Evolutionary conservation across 352 stramenopile genomes (phyloP).

Genomic region (Globisporangium mamillatum): DNA sequence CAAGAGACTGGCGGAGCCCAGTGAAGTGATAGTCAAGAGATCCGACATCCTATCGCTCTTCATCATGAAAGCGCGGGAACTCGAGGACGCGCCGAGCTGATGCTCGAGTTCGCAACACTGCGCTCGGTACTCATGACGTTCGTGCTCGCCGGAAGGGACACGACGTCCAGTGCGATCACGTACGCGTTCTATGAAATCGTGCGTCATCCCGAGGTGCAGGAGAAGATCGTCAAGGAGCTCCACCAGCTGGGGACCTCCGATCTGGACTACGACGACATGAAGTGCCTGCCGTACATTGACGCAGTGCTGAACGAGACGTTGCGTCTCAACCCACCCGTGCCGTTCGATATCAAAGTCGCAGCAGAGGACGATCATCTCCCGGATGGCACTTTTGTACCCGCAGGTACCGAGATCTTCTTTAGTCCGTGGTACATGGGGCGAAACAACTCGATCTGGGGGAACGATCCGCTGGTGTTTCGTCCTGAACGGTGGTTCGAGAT

Average conservation of each 20-base stretch:
- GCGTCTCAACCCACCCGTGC: constrained; percentile 69
- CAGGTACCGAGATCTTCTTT: constrained; percentile 62
- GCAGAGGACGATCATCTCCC: constrained; percentile 14
- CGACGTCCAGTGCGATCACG: constrained; percentile 6
- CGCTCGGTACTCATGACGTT: constrained; percentile 75
- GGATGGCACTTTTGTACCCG: constrained; percentile 31
- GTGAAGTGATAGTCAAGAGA: constrained; percentile 25
- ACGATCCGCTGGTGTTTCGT: constrained; percentile 20
- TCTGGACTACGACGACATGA: constrained; percentile 55
- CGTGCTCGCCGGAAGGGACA: constrained; percentile 30
- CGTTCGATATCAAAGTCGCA: constrained; percentile 61
- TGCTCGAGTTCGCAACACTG: constrained; percentile 31
- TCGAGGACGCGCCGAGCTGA: background rate
- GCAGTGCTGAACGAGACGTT: constrained; percentile 71
- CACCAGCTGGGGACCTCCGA: background rate
- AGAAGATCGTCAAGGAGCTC: constrained; percentile 54
- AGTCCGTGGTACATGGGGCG: constrained; percentile 44
- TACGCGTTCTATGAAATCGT: constrained; percentile 40
- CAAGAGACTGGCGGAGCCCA: constrained; percentile 30
- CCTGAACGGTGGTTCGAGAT: constrained; percentile 13
- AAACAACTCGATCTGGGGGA: constrained; percentile 12
- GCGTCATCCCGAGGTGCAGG: constrained; percentile 47
- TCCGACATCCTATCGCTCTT: constrained; percentile 56
- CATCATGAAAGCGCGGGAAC: constrained; percentile 45
- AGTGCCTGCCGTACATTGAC: constrained; percentile 60